A percentile compares a stretch with the other conserved stretches of the same genome.
Evolutionary conservation across 306 rosid genomes (phyloP).

Genomic region (Vigna unguiculata): DNA sequence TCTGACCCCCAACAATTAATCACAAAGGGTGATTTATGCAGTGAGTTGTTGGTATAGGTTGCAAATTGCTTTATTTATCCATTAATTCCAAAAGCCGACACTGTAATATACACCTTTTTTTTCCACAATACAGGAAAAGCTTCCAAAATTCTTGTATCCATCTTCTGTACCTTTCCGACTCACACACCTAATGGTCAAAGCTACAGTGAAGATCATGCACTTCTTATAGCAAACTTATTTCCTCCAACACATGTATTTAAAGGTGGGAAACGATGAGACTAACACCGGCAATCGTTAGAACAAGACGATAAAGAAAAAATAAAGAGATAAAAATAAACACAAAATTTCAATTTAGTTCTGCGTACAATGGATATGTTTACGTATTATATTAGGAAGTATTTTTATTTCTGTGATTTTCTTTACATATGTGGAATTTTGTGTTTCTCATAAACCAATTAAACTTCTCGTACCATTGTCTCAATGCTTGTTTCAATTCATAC

Average conservation of each 20-base stretch:
- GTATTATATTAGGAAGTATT: too few relatives aligned
- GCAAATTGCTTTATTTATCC: not conserved
- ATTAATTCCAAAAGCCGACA: not conserved
- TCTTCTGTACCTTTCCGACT: not conserved
- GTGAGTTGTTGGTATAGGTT: not conserved
- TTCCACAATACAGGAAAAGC: not conserved
- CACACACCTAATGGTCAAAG: constrained; percentile 6
- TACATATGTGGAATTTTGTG: too few relatives aligned
- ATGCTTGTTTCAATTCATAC: too few relatives aligned
- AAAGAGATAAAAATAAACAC: too few relatives aligned
- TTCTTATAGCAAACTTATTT: not conserved
- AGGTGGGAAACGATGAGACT: too few relatives aligned
- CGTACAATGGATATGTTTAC: too few relatives aligned
- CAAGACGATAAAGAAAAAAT: too few relatives aligned
- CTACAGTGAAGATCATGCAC: constrained; percentile 19
- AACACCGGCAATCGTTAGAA: too few relatives aligned
- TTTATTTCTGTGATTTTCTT: too few relatives aligned
- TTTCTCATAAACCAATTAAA: too few relatives aligned
- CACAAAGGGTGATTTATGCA: not conserved
- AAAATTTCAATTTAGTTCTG: too few relatives aligned
- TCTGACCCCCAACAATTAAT: not conserved
- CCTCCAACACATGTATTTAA: not conserved
- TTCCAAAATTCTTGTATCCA: not conserved
- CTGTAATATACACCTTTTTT: not conserved
- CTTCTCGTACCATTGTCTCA: too few relatives aligned